These are phyloP conservation scores for Aspergillus aculeatus DNA, from an alignment of 2,329 filamentous ascomycete species.

Conservation along the genomic window DNA sequence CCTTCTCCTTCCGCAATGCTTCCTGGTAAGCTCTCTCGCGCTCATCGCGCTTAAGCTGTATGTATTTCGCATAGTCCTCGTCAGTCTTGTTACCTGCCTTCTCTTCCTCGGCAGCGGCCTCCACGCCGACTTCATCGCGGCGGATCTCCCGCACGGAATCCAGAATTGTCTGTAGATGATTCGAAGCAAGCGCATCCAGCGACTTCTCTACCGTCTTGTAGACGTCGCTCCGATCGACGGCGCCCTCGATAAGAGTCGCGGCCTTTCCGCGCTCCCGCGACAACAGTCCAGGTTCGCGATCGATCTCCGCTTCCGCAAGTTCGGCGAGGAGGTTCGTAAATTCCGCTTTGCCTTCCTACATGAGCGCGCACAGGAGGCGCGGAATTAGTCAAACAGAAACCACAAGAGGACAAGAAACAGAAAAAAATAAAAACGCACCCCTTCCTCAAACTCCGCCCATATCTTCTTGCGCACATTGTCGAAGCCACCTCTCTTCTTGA, in stretches of 20 bases:
- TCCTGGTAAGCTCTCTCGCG: conserved; percentile 52
- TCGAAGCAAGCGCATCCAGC: conserved; percentile 55
- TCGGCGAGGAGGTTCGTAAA: conserved; percentile 55
- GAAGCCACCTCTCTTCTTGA: conserved; percentile 67
- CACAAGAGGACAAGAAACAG: neutral
- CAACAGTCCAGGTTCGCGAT: conserved; percentile 60
- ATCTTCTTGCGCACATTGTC: conserved; percentile 61
- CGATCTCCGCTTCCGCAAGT: conserved; percentile 60
- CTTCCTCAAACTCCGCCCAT: conserved; percentile 58
- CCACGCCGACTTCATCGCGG: conserved; percentile 58
- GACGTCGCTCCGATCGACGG: conserved; percentile 61
- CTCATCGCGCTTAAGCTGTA: conserved; percentile 52
- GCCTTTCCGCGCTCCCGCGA: conserved; percentile 62
- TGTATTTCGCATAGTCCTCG: conserved; percentile 57
- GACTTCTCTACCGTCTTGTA: conserved; percentile 58
- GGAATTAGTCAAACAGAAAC: neutral
- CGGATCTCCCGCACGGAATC: conserved; percentile 57
- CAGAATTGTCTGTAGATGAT: conserved; percentile 55
- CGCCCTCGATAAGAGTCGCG: conserved; percentile 62
- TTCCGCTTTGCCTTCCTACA: conserved; percentile 52
- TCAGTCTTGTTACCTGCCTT: conserved; percentile 58
- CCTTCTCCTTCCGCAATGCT: conserved; percentile 52
- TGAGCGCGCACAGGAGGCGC: conserved; percentile 9
- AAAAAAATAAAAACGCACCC: conserved; percentile 40
- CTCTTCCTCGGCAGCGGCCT: conserved; percentile 55